Conservation (phyloP, 495 filamentous ascomycete species). For the Penicillium robsamsonii region DNA sequence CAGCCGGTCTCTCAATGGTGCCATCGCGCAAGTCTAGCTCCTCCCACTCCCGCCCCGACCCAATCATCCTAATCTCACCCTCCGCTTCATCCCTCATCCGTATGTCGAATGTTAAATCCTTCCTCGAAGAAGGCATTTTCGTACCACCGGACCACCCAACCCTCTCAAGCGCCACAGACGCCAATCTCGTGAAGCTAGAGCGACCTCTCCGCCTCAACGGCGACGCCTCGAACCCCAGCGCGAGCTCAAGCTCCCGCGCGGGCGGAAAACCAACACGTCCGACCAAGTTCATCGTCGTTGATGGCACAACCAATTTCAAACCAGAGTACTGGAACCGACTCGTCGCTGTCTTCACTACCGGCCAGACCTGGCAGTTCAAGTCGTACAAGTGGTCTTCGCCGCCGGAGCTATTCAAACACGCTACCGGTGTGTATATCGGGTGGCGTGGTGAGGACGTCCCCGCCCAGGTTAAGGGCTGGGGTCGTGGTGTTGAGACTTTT, state of each 20-base stretch:
- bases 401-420: slow-evolving; percentile 82
- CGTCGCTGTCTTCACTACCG: slow-evolving; percentile 96
- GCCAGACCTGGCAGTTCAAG: slow-evolving; percentile 98
- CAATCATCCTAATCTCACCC: slow-evolving; percentile 98
- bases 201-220: slow-evolving; percentile 72
- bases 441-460: slow-evolving; percentile 85
- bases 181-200: slow-evolving; percentile 79
- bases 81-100: slow-evolving; percentile 96
- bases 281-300: slow-evolving; percentile 88
- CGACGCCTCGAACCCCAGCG: slow-evolving; percentile 30
- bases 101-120: slow-evolving; percentile 94
- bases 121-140: slow-evolving; percentile 84
- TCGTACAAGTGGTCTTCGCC: slow-evolving; percentile 94
- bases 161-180: slow-evolving; percentile 53
- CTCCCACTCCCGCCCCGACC: slow-evolving; percentile 67
- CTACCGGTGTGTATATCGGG: slow-evolving; percentile 83
- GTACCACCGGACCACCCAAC: slow-evolving; percentile 69
- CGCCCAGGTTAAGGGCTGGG: slow-evolving; percentile 74
- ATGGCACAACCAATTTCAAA: slow-evolving; percentile 89
- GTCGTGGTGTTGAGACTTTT: slow-evolving; percentile 72
- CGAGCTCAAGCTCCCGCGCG: slow-evolving; percentile 22
- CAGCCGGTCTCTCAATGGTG: slow-evolving; percentile 40
- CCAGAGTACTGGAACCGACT: slow-evolving; percentile 97
- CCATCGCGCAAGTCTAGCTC: slow-evolving; percentile 52
- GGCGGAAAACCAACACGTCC: slow-evolving; percentile 57